Evolutionary conservation across 768 basidiomycete genomes (phyloP).

Genomic region (Auricularia auricula-judae): DNA sequence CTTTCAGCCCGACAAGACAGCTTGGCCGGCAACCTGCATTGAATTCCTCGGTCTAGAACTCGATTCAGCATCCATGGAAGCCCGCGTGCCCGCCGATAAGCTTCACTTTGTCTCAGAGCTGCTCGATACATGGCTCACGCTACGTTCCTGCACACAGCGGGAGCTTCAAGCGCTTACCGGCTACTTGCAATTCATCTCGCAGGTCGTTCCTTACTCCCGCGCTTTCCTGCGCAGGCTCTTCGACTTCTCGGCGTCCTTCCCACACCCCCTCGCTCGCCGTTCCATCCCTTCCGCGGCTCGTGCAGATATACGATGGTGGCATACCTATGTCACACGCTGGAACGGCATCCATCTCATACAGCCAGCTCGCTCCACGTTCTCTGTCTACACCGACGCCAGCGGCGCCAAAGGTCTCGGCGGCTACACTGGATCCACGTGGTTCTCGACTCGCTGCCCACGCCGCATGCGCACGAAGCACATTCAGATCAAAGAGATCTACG

Average conservation of each 20-base stretch:
- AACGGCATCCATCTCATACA: conserved; percentile 17
- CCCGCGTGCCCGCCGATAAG: conserved; percentile 22
- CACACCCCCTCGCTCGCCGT: conserved; percentile 7
- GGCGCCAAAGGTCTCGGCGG: conserved; percentile 20
- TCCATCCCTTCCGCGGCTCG: conserved; percentile 15
- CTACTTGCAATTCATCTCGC: conserved; percentile 23
- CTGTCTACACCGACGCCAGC: conserved; percentile 24
- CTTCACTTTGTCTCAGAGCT: conserved; percentile 16
- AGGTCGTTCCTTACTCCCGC: conserved; percentile 22
- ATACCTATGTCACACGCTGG: conserved; percentile 15
- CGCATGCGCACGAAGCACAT: conserved; percentile 17
- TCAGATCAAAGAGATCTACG: conserved; percentile 24
- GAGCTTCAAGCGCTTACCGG: conserved; percentile 24
- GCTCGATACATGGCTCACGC: conserved; percentile 15
- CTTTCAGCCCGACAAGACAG: conserved; percentile 20
- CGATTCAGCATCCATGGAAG: conserved; percentile 20
- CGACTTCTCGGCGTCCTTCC: conserved; percentile 18
- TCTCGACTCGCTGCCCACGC: conserved; percentile 14
- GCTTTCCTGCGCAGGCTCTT: conserved; percentile 20
- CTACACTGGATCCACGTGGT: conserved; percentile 15
- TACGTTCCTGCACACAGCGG: conserved; percentile 11
- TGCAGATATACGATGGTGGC: conserved; percentile 25
- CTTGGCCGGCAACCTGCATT: conserved; percentile 8
- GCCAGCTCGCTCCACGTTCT: conserved; percentile 4
- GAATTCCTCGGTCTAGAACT: conserved; percentile 14